Base-by-base conservation (phyloP, 768 basidiomycete genomes). In the Porpolomopsis calyptriformis region DNA sequence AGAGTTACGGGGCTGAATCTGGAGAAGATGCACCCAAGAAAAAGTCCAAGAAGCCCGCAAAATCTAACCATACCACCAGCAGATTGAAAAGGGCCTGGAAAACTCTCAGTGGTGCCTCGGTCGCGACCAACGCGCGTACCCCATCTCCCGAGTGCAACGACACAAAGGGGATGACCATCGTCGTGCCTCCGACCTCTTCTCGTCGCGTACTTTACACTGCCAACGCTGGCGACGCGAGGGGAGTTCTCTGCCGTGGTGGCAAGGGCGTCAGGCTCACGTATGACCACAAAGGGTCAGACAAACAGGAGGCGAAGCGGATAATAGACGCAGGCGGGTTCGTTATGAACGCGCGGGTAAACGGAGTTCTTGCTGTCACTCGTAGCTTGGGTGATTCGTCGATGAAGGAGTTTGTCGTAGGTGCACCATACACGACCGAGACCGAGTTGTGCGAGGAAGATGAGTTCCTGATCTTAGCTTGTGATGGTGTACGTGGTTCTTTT, bases 361-460 rank as follows among this genome's bases (percentile, higher is more conserved):
- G 94, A 52, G 93, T 98, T 34, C 69, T 99, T 45, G 92, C 92
- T 4, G 96, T 99, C 23, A 99, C 96, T 14, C 75, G 96, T 48
- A 91, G 91, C 56, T 68, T 99, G 47, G 96, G 96, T 26, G 96
- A 99, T 59, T 86, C 91, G 1, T 86, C 90, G 5, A 98, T 99
- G 96, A 99, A 99, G 65, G 96, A 99, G 57, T 99, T 93, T 61
- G 96, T 99, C 9, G 96, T 98, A 40, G 96, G 96, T 1, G 78
- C 88, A 23, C 96, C 96, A 4, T 99, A 94, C 64, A 99, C 96
- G 16, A 98, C 96, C n/a, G 93, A 97, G 63, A 97, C 94, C 10
- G 79, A 84, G 54, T 66, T 99, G 34, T 84, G 83, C 45, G 80
- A 87, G 6, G 82, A 88, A 4, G 96, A 98, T 59, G 94, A 98